Conservation (phyloP, 257 asterid species). For the Capsicum chinense region DNA sequence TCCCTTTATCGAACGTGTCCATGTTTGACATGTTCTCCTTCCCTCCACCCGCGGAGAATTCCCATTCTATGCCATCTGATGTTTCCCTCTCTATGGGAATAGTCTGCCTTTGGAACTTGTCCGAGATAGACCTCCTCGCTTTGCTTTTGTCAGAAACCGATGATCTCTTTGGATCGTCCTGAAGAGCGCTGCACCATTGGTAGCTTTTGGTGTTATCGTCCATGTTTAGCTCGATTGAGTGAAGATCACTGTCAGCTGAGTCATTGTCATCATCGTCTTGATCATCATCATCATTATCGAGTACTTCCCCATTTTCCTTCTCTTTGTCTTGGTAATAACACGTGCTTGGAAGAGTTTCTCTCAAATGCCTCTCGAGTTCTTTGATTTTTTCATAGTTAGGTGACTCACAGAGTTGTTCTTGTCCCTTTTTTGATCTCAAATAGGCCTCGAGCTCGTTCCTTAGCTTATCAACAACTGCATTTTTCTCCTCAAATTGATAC, state of each 20-base stretch:
- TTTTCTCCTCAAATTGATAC: constrained; percentile 93
- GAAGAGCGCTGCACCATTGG: constrained; percentile 53
- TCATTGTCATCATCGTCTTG: constrained; percentile 38
- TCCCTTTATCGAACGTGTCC: constrained; percentile 1
- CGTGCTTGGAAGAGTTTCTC: constrained; percentile 71
- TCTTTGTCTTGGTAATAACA: constrained; percentile 42
- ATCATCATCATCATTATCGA: constrained; percentile 38
- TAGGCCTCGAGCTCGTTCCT: constrained; percentile 76
- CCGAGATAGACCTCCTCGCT: constrained; percentile 55
- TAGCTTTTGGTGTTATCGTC: constrained; percentile 60
- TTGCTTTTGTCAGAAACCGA: constrained; percentile 43
- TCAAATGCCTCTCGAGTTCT: constrained; percentile 77
- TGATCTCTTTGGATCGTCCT: constrained; percentile 46
- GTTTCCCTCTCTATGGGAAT: constrained; percentile 47
- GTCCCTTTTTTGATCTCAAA: constrained; percentile 59
- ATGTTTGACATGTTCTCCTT: constrained; percentile 36
- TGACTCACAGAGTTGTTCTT: constrained; percentile 57
- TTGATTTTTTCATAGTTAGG: constrained; percentile 73
- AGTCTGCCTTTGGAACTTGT: constrained; percentile 46
- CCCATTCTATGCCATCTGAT: constrained; percentile 64
- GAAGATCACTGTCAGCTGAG: constrained; percentile 61
- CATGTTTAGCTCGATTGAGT: constrained; percentile 63
- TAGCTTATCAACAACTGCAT: constrained; percentile 66
- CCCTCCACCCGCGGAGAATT: constrained; percentile 43
- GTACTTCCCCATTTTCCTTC: constrained; percentile 34